phyloP scores from a whole-genome alignment of 164 flowering plant species.

The Stephania cephalantha region DNA sequence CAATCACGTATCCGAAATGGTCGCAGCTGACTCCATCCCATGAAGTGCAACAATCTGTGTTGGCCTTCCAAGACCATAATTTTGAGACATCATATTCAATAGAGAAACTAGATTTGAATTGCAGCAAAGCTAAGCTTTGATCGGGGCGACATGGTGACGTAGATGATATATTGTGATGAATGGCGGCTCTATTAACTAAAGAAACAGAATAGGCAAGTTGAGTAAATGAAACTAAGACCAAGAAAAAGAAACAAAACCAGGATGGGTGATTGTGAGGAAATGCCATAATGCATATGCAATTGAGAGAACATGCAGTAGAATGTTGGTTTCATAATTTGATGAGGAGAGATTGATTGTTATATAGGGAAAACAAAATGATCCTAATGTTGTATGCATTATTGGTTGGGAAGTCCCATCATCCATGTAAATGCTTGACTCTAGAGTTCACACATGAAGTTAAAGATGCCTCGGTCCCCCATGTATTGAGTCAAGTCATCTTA shows the following conservation, averaged over 20 bases:
- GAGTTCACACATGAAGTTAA: too few relatives aligned
- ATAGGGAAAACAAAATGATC: too few relatives aligned
- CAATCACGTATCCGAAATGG: too few relatives aligned
- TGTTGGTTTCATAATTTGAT: too few relatives aligned
- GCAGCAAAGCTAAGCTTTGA: slow-evolving; percentile 19
- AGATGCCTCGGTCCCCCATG: too few relatives aligned
- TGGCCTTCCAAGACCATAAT: slow-evolving; percentile 26
- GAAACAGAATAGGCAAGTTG: neutral
- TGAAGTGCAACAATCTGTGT: slow-evolving; percentile 28
- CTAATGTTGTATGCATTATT: too few relatives aligned
- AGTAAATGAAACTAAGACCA: neutral
- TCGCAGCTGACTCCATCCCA: slow-evolving; percentile 2
- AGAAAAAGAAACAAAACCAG: neutral
- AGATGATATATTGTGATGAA: neutral
- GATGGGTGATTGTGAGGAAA: neutral
- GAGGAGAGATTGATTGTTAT: too few relatives aligned
- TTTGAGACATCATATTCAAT: slow-evolving; percentile 6
- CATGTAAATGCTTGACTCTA: too few relatives aligned
- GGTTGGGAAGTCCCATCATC: too few relatives aligned
- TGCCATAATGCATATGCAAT: too few relatives aligned
- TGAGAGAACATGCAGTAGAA: too few relatives aligned
- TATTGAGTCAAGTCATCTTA: too few relatives aligned
- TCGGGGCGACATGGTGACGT: neutral
- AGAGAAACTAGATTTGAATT: slow-evolving; percentile 6
- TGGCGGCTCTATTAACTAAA: neutral